Base-by-base conservation (phyloP, 768 basidiomycete genomes). In the Crepidotus variabilis region DNA sequence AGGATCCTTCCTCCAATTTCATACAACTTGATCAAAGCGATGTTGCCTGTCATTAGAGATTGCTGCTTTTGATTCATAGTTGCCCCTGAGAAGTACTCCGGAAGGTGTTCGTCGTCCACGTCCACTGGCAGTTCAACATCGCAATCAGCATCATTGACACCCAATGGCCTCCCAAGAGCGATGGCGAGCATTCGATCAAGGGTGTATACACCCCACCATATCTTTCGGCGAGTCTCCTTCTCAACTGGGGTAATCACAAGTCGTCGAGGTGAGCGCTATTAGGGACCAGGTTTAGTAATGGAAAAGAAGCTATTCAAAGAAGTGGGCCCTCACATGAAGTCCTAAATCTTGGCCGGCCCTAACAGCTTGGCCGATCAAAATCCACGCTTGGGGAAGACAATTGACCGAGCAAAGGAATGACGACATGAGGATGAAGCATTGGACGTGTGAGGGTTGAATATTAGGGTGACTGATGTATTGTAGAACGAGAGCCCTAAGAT, bases 141-240 rank as follows among this genome's bases (percentile, higher is more conserved):
- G 64, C 93, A 94, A 68, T 96, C 94, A 10, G 85, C 77, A 70
- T 96, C 94, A 63, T 94, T 91, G 59, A 93, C 78, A 23, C 92
- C 94, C 54, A 95, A 81, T 2, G 94, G 94, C 9, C 94, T 82
- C 48, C 94, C 94, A 13, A 96, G 78, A 13, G 92, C 87, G 52
- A 95, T 83, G 21, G 94, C 94, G 18, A 96, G 86, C 90, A 94
- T 94, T 50, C 92, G 86, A 69, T 91, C 94, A 50, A 96, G 76
- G 22, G 86, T 86, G 65, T 96, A 96, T 23, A 94, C 90, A 45
- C 89, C 86, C 92, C 94, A 95, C 94, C 94, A 95, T 51, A 94
- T 87, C 72, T 94, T 93, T 59, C 88, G 79, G 28, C 92, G 84
- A 0, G 91, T 90, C 71, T 95, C 92, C 71, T 93, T 95, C 70